phyloP scores from a whole-genome alignment of 2,329 filamentous ascomycete genomes.

The Helotiales sp. region DNA sequence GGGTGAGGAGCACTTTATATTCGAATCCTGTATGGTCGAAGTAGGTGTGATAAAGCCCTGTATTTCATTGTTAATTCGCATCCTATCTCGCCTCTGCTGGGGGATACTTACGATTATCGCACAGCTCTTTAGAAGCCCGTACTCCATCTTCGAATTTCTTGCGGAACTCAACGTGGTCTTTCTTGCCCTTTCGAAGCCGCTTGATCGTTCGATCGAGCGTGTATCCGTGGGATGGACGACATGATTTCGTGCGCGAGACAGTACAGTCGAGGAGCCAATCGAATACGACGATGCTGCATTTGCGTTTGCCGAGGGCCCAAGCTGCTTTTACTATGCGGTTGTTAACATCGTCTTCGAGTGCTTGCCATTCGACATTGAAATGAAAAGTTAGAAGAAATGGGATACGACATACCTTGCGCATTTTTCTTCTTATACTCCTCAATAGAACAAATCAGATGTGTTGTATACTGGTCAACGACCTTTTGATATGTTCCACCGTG shows the following conservation, averaged over 20 bases:
- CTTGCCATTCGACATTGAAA: neutral
- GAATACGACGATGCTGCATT: conserved; percentile 44
- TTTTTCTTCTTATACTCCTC: conserved; percentile 53
- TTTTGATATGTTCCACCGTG: conserved; percentile 60
- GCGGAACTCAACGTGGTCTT: conserved; percentile 40
- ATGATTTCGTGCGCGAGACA: conserved; percentile 33
- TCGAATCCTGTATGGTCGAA: conserved; percentile 60
- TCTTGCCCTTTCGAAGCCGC: conserved; percentile 35
- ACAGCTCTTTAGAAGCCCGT: conserved; percentile 41
- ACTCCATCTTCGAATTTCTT: conserved; percentile 36
- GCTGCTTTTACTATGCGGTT: conserved; percentile 41
- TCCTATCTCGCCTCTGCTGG: neutral
- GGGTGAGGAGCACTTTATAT: conserved; percentile 60
- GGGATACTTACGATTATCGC: conserved; percentile 49
- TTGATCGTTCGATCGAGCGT: conserved; percentile 24
- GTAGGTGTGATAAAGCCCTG: conserved; percentile 66
- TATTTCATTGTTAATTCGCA: conserved; percentile 13
- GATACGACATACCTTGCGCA: conserved; percentile 22
- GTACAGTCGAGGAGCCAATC: conserved; percentile 47
- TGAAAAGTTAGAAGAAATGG: no score
- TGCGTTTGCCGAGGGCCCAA: conserved; percentile 32
- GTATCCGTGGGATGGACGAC: conserved; percentile 17
- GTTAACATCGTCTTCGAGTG: neutral
- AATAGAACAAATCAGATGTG: conserved; percentile 70
- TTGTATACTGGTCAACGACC: conserved; percentile 55